phyloP scores from a whole-genome alignment of 495 filamentous ascomycete genomes.

The Penicillium goetzii region DNA sequence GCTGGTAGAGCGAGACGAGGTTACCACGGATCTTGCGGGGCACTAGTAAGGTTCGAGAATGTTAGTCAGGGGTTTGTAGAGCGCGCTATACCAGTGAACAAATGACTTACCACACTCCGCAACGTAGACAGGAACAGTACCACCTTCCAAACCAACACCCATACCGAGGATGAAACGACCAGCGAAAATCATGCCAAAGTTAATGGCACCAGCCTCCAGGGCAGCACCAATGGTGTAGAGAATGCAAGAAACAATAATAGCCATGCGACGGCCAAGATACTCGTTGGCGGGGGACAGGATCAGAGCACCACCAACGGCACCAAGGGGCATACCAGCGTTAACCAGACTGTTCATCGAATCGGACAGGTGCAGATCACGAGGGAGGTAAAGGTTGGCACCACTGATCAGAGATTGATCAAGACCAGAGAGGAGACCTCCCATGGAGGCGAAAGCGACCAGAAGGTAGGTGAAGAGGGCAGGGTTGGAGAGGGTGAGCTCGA shows the following conservation, averaged over 20 bases:
- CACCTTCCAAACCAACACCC: conserved; percentile 64
- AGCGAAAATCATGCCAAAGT: conserved; percentile 63
- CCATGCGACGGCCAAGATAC: conserved; percentile 59
- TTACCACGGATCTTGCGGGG: conserved; percentile 60
- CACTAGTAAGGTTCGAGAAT: conserved; percentile 28
- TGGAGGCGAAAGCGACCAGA: conserved; percentile 64
- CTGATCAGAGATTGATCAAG: conserved; percentile 64
- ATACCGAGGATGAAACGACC: conserved; percentile 62
- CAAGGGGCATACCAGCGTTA: conserved; percentile 62
- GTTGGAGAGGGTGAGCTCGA: conserved; percentile 39
- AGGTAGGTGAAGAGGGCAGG: conserved; percentile 58
- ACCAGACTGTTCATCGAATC: conserved; percentile 55
- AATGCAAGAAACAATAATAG: conserved; percentile 61
- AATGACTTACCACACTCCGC: conserved; percentile 45
- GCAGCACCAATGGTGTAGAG: conserved; percentile 63
- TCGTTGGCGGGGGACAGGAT: conserved; percentile 61
- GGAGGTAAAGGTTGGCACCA: conserved; percentile 63
- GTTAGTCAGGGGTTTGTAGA: neutral
- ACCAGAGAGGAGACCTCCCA: conserved; percentile 65
- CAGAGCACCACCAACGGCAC: conserved; percentile 62
- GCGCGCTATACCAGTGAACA: neutral
- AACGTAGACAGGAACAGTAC: conserved; percentile 64
- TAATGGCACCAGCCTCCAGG: conserved; percentile 61
- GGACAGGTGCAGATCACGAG: conserved; percentile 48
- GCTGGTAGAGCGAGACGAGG: conserved; percentile 64